Evolutionary conservation across 148 eudicot species (phyloP).

Genomic region (Rhododendron williamsianum): DNA sequence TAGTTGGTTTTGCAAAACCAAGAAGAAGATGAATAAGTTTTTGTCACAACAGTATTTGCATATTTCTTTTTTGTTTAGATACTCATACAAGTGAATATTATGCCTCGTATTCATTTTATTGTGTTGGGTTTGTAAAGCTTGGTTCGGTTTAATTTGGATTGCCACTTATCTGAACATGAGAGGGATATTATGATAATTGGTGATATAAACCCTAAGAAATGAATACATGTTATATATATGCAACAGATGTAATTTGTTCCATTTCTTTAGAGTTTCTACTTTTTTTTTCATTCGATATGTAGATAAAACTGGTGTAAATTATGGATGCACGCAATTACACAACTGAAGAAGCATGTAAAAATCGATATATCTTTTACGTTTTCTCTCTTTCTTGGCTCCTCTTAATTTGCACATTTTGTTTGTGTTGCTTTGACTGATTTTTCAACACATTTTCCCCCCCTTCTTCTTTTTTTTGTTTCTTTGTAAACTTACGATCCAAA

Average conservation of each 20-base stretch:
- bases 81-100: background rate
- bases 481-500: background rate
- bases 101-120: background rate
- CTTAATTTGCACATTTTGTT: background rate
- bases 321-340: background rate
- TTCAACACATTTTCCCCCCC: background rate
- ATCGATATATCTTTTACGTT: background rate
- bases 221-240: background rate
- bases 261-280: too few species aligned
- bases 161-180: background rate
- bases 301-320: background rate
- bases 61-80: too few species aligned
- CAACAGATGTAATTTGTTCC: background rate
- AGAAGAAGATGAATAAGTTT: background rate
- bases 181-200: background rate
- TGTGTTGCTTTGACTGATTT: background rate
- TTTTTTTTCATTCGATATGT: too few species aligned
- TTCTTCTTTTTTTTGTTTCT: background rate
- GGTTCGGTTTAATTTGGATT: background rate
- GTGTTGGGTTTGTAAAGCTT: background rate
- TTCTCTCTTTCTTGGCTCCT: background rate
- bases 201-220: background rate
- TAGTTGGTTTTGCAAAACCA: background rate
- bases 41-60: background rate
- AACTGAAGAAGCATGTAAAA: background rate